Percentiles rank a stretch among this genome's conserved stretches.
phyloP scores from a whole-genome alignment of 202 grass and related monocot species.

The Dendrocalamus latiflorus region DNA sequence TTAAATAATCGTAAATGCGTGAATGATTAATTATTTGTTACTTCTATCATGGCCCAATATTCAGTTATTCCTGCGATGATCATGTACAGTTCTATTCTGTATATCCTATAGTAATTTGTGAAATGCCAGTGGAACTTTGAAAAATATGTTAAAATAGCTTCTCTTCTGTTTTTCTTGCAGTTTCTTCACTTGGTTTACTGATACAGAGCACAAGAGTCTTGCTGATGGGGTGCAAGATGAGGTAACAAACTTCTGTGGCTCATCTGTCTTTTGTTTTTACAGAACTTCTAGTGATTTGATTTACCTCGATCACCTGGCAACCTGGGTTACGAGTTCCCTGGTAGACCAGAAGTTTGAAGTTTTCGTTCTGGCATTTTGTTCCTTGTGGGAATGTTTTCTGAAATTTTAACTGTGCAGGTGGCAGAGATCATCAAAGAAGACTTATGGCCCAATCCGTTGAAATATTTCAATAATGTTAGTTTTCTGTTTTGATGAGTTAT shows the following conservation, averaged over 20 bases:
- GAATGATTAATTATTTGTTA: not conserved
- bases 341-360: not conserved
- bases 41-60: not conserved
- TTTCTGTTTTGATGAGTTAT: not conserved
- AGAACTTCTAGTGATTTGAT: not conserved
- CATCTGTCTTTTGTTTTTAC: not conserved
- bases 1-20: not conserved
- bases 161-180: conserved; percentile 36
- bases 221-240: conserved; percentile 77
- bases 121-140: not conserved
- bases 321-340: not conserved
- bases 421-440: conserved; percentile 97
- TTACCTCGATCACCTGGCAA: not conserved
- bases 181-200: conserved; percentile 96
- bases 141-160: not conserved
- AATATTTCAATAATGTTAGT: conserved; percentile 85
- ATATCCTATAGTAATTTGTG: not conserved
- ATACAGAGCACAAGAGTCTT: conserved; percentile 55
- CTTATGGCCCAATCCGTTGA: conserved; percentile 94
- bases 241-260: conserved; percentile 40
- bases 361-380: not conserved
- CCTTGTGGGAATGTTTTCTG: not conserved
- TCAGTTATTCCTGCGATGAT: not conserved
- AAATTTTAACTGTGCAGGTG: conserved; percentile 53
- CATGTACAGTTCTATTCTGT: not conserved